Evolutionary conservation across 2,329 filamentous ascomycete genomes (phyloP).

Genomic region (Blastomyces silverae): DNA sequence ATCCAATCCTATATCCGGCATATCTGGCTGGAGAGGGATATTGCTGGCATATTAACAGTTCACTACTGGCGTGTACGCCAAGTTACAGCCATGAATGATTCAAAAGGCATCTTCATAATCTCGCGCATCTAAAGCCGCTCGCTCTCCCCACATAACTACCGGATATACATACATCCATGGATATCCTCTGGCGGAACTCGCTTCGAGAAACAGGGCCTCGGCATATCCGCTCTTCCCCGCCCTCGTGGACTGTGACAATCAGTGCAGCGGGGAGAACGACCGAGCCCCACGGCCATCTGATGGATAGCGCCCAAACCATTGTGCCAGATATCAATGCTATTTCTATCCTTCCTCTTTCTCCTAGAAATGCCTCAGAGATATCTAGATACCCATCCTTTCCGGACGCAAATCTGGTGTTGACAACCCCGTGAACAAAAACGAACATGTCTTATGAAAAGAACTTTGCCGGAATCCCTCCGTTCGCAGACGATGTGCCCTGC

Average conservation of each 20-base stretch:
- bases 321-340: background rate
- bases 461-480: constrained; percentile 34
- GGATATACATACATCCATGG: too few species aligned
- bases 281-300: background rate
- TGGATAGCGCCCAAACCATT: background rate
- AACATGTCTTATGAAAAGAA: constrained; percentile 18
- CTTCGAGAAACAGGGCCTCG: background rate
- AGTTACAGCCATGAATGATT: too few species aligned
- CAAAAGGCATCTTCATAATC: too few species aligned
- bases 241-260: background rate
- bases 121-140: too few species aligned
- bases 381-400: background rate
- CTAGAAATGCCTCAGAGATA: background rate
- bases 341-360: background rate
- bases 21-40: too few species aligned
- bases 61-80: too few species aligned
- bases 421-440: background rate
- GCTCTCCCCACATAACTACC: too few species aligned
- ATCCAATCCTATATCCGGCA: too few species aligned
- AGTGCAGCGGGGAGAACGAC: background rate
- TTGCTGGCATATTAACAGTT: too few species aligned
- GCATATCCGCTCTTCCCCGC: constrained; percentile 10
- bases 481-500: constrained; percentile 39
- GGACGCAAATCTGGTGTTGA: background rate
- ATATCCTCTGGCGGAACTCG: background rate